Evolutionary conservation across 768 basidiomycete genomes (phyloP), one percentile per base, ranked within the genome.

Genomic region (Termitomyces titanicus): DNA sequence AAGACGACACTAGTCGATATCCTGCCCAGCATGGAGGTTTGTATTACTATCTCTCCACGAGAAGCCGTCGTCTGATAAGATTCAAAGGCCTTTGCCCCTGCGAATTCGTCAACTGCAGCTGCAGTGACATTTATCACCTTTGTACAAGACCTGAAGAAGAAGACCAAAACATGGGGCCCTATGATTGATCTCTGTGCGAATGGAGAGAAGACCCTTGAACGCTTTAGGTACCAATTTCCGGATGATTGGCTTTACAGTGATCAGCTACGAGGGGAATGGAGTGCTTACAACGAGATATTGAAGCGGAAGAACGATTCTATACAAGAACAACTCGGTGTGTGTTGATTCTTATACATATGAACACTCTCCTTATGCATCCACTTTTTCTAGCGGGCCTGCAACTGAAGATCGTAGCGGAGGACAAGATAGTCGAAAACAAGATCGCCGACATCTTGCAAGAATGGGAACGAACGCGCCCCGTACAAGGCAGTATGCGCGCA

Each of bases 71-170:
- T 35, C 62, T 64, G 44, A 69, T 42, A 20, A 40, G 20, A 24
- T 50, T 40, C 13, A 29, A 35, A 87, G 85, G 81, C 74, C 55
- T 84, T 91, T 66, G 82, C 85, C 74, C 81, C 88, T 71, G 80
- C 83, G 68, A 91, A 88, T 67, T 92, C 92, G 33, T 96, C 96
- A 59, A 99, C 97, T 71, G 95, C 96, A 45, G 94, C 95, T 49
- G 94, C 97, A 71, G 97, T 99, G 61, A 91, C 92, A 2, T 97
- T 99, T 72, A 99, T 99, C 72, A 99, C 97, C 24, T 98, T 98
- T 68, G 96, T 99, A 2, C 97, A 99, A 72, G 97, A 98, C 79
- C 82, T 98, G 63, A 98, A 98, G 77, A 88, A 89, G 68, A 97
- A 95, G 78, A 92, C 93, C 53, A 91, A 92, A 74, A 80, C 88